Conservation (phyloP, 768 basidiomycete species). For the Tulasnella sp. region DNA sequence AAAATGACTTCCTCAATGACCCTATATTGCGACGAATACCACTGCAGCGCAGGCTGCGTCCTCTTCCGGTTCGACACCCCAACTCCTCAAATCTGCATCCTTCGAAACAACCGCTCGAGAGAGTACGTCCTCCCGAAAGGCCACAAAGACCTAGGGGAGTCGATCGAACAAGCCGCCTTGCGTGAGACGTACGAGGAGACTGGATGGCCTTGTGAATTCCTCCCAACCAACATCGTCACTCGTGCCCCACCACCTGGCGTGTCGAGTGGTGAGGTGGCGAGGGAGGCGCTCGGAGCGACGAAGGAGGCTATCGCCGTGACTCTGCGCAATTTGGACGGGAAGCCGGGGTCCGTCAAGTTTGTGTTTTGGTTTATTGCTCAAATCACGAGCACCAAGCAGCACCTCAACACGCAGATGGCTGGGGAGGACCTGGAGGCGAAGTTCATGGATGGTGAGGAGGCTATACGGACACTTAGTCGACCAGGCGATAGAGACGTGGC, state of each 20-base stretch:
- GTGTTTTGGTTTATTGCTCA: conserved; percentile 22
- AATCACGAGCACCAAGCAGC: conserved; percentile 13
- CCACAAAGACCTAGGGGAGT: conserved; percentile 42
- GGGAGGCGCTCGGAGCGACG: conserved; percentile 4
- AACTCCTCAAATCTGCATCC: conserved; percentile 27
- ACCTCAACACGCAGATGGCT: conserved; percentile 16
- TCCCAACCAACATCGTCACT: conserved; percentile 45
- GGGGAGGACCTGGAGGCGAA: conserved; percentile 14
- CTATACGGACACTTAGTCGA: conserved; percentile 11
- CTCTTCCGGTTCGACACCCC: conserved; percentile 15
- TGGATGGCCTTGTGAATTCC: conserved; percentile 46
- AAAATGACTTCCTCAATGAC: conserved; percentile 8
- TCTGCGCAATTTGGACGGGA: conserved; percentile 7
- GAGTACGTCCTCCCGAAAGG: conserved; percentile 52
- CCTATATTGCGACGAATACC: conserved; percentile 17
- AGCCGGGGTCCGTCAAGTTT: conserved; percentile 8
- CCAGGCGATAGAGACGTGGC: conserved; percentile 21
- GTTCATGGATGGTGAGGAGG: conserved; percentile 18
- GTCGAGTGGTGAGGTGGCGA: conserved; percentile 25
- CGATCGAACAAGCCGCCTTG: conserved; percentile 43
- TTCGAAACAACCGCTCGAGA: conserved; percentile 28
- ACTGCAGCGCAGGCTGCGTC: conserved; percentile 15
- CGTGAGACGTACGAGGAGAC: conserved; percentile 63
- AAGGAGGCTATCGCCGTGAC: conserved; percentile 19
- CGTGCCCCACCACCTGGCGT: conserved; percentile 45